phyloP scores from a whole-genome alignment of 202 grass and related monocot species.

The Panicum virgatum region DNA sequence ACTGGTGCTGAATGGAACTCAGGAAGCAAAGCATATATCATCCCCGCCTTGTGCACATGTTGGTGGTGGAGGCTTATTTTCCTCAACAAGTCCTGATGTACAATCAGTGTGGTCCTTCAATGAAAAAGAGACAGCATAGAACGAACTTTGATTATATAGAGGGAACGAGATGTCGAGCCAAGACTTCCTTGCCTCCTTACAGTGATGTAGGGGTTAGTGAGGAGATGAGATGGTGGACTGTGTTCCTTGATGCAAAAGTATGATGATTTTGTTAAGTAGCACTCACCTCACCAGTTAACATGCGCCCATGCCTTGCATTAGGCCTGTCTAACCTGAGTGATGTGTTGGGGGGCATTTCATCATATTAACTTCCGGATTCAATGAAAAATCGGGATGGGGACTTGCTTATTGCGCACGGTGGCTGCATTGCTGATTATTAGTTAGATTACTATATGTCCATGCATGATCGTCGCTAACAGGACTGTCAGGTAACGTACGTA shows the following conservation, averaged over 20 bases:
- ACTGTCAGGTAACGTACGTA: no score
- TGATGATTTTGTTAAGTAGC: conserved; percentile 43
- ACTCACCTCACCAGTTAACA: conserved; percentile 38
- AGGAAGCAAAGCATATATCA: conserved; percentile 42
- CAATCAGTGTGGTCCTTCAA: conserved; percentile 82
- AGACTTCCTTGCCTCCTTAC: conserved; percentile 39
- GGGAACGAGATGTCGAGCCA: conserved; percentile 23
- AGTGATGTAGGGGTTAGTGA: conserved; percentile 15
- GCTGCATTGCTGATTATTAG: not conserved
- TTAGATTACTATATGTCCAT: not conserved
- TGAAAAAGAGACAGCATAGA: conserved; percentile 61
- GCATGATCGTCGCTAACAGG: not conserved
- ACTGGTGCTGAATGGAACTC: conserved; percentile 44
- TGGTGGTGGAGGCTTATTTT: conserved; percentile 59
- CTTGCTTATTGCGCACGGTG: not conserved
- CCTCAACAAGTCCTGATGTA: conserved; percentile 63
- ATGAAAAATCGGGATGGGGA: conserved; percentile 21
- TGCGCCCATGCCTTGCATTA: conserved; percentile 18
- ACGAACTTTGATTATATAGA: not conserved
- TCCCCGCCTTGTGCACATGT: conserved; percentile 28
- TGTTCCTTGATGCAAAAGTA: conserved; percentile 42
- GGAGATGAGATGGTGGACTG: conserved; percentile 41
- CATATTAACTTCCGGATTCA: conserved; percentile 16
- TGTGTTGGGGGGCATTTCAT: conserved; percentile 13
- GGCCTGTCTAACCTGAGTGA: conserved; percentile 4